Base-by-base conservation (phyloP, 75 land plant species). In the Sequoiadendron giganteum region DNA sequence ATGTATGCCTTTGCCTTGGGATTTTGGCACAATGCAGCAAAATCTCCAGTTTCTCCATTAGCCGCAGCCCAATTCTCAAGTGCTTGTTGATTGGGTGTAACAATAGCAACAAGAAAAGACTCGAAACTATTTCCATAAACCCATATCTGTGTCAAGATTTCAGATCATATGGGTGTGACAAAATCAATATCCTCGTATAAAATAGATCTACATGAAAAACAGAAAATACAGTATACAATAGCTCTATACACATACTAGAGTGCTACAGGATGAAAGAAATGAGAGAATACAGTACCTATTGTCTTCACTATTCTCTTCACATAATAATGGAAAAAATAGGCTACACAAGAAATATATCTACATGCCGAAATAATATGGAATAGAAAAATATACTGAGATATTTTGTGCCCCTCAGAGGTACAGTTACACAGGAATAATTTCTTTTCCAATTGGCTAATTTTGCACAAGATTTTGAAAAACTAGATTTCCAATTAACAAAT, bases 41-140 rank as follows among this genome's bases (percentile, higher is more conserved):
- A 95, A 86, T 95, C 93, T 45, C 95, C 97, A 84, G 86, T 81
- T 28, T 89, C 48, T 36, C 95, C 96, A 86, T 97, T 96, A 30
- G 91, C 85, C 15, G 85, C 82, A 43, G 99, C 99, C 99, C 99
- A 98, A 2, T 86, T 90, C 78, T 95, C 92, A 55, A 98, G 93
- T 42, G 95, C 92, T 90, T 89, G 89, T 79, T 95, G 72, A 85
- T 96, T 98, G n/a, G 99, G 99, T 83, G 95, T 94, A 65, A 92
- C 94, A 47, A 98, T 89, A 73, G 99, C 99, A 75, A 98, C 97
- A 84, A 98, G 96, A 85, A 79, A 95, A 18, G 99, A 96, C 90
- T 98, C 99, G 85, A 96, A 98, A 85, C 99, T 98, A 90, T 96
- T 98, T 15, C 99, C 99, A 89, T 98, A 98, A 21, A 98, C 86